Conservation (phyloP, 1,284 basidiomycete genomes). For the Hemileia vastatrix region DNA sequence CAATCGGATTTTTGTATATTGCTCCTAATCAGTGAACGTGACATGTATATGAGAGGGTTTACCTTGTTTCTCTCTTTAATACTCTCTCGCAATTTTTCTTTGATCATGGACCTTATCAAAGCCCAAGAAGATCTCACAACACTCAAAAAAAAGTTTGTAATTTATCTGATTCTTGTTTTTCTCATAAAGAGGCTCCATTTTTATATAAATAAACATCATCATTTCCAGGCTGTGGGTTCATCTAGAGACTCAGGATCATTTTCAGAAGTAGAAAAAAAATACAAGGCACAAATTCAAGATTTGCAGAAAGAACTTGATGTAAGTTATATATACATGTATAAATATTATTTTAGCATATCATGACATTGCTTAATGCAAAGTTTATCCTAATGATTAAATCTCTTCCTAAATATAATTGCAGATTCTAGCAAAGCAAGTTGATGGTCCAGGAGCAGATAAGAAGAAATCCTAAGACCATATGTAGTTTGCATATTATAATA, state of each 20-base stretch:
- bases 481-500: too few species aligned
- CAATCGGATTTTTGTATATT: not conserved
- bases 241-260: slow-evolving; percentile 13
- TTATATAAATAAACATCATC: too few species aligned
- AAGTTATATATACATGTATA: too few species aligned
- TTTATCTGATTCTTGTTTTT: too few species aligned
- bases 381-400: too few species aligned
- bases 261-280: slow-evolving; percentile 21
- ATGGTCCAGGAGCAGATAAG: too few species aligned
- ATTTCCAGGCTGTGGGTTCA: slow-evolving; percentile 9
- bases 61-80: slow-evolving; percentile 88
- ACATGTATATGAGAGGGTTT: slow-evolving; percentile 33
- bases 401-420: too few species aligned
- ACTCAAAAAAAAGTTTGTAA: slow-evolving; percentile 65
- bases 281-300: slow-evolving; percentile 18
- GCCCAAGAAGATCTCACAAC: slow-evolving; percentile 76
- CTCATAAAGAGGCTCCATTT: too few species aligned
- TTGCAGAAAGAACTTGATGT: slow-evolving; percentile 21
- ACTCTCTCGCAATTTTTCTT: slow-evolving; percentile 81
- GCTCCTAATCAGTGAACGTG: slow-evolving; percentile 6
- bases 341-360: too few species aligned
- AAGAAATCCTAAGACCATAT: too few species aligned
- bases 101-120: slow-evolving; percentile 80
- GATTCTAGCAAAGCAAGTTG: too few species aligned
- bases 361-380: too few species aligned